Base-by-base conservation (phyloP, 1,139 yeast species). In the Nakaseomyces uthaithaninus region DNA sequence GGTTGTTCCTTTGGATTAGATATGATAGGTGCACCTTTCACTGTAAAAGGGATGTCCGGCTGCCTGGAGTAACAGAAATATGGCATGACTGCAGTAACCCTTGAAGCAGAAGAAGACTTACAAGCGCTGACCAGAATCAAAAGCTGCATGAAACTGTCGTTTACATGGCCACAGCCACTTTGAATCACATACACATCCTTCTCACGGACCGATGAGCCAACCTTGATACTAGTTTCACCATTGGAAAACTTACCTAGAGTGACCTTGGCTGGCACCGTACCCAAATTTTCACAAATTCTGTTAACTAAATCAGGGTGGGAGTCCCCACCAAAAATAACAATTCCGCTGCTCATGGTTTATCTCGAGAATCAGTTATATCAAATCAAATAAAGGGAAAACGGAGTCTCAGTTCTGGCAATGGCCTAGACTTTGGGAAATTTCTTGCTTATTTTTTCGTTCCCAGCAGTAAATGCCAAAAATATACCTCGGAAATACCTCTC, bases 51-150 rank as follows among this genome's bases (percentile, higher is more conserved):
- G 33, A 85, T 79, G 62, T 89, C 97, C 2, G 95, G 94, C 64
- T 93, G 99, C 57, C 99, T 72, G 1, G 95, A 84, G 61, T 93
- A 93, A 17, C 97, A 96, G 62, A 93, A 91, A 47, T 86, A 70
- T 4, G 99, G 98, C 62, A 91, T 69, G 27, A 93, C 95, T 0
- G 95, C 97, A 2, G 96, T 89, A 33, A 89, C 95, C 49, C 94
- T 73, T 46, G 77, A 80, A 11, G 98, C 97, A 50, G 94, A 82
- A 3, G 98, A 95, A 23, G 93, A 83, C 59, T 91, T 91, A 63
- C 97, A 89, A 4, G 98, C 98, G 14, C 94, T 81, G 38, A 93
- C 77, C 71, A 86, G 78, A 51, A 93, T 83, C 51, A 91, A 66
- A 40, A 93, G 69, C 63, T 93, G 97, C 60, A 93, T 74, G 52